Conservation (phyloP, 345 rosid species). For the Firmiana major region DNA sequence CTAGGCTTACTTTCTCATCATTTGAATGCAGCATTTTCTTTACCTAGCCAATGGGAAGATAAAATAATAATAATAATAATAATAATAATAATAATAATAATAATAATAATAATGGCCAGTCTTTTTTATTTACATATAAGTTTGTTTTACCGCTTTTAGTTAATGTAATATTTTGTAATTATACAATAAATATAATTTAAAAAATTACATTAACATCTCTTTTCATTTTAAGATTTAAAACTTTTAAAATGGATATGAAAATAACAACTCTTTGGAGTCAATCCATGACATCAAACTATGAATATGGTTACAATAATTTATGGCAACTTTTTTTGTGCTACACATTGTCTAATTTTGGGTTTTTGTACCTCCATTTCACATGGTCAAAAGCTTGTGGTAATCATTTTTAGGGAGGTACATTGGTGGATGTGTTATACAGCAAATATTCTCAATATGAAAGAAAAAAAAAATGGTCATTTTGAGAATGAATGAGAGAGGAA, state of each 20-base stretch:
- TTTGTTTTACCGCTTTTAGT: too few relatives aligned
- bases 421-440: background rate
- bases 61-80: too few relatives aligned
- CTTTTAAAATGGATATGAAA: background rate
- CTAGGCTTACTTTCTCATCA: slow-evolving; percentile 12
- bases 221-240: too few relatives aligned
- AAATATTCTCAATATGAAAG: background rate
- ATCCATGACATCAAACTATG: background rate
- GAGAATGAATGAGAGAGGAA: background rate
- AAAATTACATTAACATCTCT: too few relatives aligned
- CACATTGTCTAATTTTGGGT: background rate
- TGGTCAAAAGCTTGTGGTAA: slow-evolving; percentile 6
- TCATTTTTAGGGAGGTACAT: background rate
- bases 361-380: slow-evolving; percentile 7
- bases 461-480: background rate
- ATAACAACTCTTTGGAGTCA: background rate
- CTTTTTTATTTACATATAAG: too few relatives aligned
- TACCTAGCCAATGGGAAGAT: slow-evolving; percentile 12
- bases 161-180: too few relatives aligned
- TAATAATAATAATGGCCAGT: too few relatives aligned
- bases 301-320: background rate
- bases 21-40: slow-evolving; percentile 20
- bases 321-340: background rate
- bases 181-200: too few relatives aligned
- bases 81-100: too few relatives aligned